A percentile compares a stretch with the other conserved stretches of the same genome.
Conservation (phyloP, 2,329 filamentous ascomycete genomes). For the Sporothrix variecibatus region DNA sequence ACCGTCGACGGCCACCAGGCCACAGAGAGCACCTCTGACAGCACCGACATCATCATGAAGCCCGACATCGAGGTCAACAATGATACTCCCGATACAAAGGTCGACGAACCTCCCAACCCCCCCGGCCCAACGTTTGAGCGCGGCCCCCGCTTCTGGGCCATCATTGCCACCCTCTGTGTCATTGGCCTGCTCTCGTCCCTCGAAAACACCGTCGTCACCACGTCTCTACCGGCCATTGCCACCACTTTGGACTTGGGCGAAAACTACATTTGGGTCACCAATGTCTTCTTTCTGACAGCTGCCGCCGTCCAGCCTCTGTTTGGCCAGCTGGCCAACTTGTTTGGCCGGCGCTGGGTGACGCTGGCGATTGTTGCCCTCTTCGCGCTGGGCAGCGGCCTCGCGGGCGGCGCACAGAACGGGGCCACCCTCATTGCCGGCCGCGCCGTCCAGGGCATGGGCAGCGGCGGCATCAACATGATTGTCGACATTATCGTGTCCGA, state of each 20-base stretch:
- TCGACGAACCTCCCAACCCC: background rate
- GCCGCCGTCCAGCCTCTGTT: conserved; percentile 65
- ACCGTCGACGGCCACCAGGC: background rate
- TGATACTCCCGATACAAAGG: background rate
- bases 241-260: background rate
- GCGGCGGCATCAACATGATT: conserved; percentile 38
- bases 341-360: conserved; percentile 55
- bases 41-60: conserved; percentile 3
- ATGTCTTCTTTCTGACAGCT: conserved; percentile 14
- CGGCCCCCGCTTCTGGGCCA: conserved; percentile 26
- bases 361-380: conserved; percentile 53
- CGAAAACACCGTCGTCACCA: conserved; percentile 32
- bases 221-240: background rate
- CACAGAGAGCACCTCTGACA: background rate
- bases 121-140: background rate
- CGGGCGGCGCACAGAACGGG: conserved; percentile 34
- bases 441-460: conserved; percentile 40
- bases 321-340: conserved; percentile 33
- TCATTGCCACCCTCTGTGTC: conserved; percentile 17
- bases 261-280: conserved; percentile 7
- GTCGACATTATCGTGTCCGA: conserved; percentile 34
- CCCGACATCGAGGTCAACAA: background rate
- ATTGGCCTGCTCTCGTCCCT: conserved; percentile 29
- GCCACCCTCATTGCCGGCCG: conserved; percentile 38
- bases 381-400: conserved; percentile 35